Evolutionary conservation across 371 early-diverging fungal genomes (phyloP), one percentile per base, ranked within the genome.

Genomic region (Capillidium heterosporum): DNA sequence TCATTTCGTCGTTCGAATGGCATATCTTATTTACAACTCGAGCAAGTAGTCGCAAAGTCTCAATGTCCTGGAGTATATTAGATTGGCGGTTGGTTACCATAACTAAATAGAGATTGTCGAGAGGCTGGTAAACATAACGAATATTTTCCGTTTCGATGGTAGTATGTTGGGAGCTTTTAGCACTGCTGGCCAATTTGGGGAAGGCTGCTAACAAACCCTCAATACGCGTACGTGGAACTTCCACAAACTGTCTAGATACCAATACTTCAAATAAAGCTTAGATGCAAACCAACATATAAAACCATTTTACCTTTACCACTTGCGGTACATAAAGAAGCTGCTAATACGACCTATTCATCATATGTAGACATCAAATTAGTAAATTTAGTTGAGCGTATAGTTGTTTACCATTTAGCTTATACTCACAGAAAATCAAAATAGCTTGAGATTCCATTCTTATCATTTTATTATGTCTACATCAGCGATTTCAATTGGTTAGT

Each of bases 91-190:
- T 71, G 55, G 71, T 69, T 57, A 71, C 64, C 17, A 71, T 63
- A 32, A 71, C 65, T 47, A 71, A 48, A 61, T 84, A 97, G 50
- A 95, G 78, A 11, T 91, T 89, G 53, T 95, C 96, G 55, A 92
- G 75, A 21, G 96, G 95, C 71, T 95, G 87, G 71, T 94, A 97
- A 48, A 95, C 91, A 64, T 90, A 97, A 56, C 98, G 87, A 19
- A 97, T 89, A 50, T 87, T 73, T 40, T 95, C 98, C 0, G 94
- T 95, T 63, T 97, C 95, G 35, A 95, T 84, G 43, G 87, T 92
- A 17, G 98, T 95, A 62, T 95, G 95, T 71, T 97, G 94, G 61
- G 89, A 87, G 35, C 35, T 35, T 35, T 35, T 35, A 19, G 85
- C 86, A 3, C 80, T 71, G 51, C 83, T 80, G 56, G 94, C 87